These are phyloP conservation scores for Lepiota venenata DNA, from an alignment of 768 basidiomycete species.

Conservation along the genomic window DNA sequence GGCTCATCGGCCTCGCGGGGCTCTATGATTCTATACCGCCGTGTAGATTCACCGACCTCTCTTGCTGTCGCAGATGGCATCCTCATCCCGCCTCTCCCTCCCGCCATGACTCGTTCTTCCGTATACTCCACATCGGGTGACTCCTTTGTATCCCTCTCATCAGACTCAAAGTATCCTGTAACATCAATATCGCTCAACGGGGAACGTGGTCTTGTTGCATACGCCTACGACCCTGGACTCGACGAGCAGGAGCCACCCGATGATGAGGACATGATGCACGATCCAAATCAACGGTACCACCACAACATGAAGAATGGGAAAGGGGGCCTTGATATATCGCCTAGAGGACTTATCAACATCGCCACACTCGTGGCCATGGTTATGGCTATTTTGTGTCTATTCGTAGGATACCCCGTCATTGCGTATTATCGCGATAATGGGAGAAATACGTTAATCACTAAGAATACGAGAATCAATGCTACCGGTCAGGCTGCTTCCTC, in stretches of 20 bases:
- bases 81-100: not conserved
- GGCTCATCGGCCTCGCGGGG: slow-evolving; percentile 16
- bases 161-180: slow-evolving; percentile 29
- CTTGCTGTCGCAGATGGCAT: not conserved
- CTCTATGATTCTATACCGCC: slow-evolving; percentile 34
- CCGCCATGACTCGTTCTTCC: slow-evolving; percentile 16
- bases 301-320: not conserved
- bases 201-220: slow-evolving; percentile 47
- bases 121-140: slow-evolving; percentile 26
- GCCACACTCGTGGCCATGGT: slow-evolving; percentile 60
- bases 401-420: slow-evolving; percentile 75
- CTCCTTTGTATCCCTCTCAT: slow-evolving; percentile 22
- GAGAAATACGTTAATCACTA: slow-evolving; percentile 40
- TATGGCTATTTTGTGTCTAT: slow-evolving; percentile 56
- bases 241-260: slow-evolving; percentile 37
- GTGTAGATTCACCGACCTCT: slow-evolving; percentile 17
- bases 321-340: not conserved
- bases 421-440: slow-evolving; percentile 35
- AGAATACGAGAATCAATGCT: slow-evolving; percentile 58
- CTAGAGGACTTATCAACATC: slow-evolving; percentile 49
- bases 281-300: slow-evolving; percentile 25
- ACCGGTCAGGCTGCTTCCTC: slow-evolving; percentile 54
- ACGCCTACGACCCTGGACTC: slow-evolving; percentile 55
- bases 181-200: not conserved
- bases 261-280: slow-evolving; percentile 63